Base-by-base conservation (phyloP, 192 early-diverging fungal genomes). In the Coemansia sp. region DNA sequence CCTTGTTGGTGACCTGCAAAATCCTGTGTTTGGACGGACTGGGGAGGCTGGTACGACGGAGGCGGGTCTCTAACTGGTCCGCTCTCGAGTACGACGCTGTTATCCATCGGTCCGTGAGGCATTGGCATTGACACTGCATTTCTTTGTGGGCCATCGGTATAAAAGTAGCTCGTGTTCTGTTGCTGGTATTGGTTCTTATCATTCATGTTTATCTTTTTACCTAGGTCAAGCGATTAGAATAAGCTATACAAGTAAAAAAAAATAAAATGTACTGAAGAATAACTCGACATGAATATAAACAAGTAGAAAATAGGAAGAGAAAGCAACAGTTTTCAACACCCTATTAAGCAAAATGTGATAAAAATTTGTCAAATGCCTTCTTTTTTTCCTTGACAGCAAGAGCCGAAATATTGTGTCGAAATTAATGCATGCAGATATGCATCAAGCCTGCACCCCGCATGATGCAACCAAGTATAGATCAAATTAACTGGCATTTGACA, bases 1-100 rank as follows among this genome's bases (percentile, higher is more conserved):
- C 48, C 48, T 26, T 16, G 48, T 28, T 23, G 23, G 10, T 51
- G 13, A 25, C 48, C 26, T 51, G 4, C 55, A 20, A 20, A 31
- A 5, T 31, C 10, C 29, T 57, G 30, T 6, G n/a, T 31, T 31
- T 30, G 55, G 2, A 20, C 1, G 30, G 28, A 2, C 15, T 57
- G 28, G 12, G 55, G 55, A 57, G 55, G 55, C 28, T 34, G 30
- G 30, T 57, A 57, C 16, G 55, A 29, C 15, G 55, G 55, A 21
- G 55, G 55, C 4, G 4, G 55, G 30, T 34, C 30, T 0, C 7
- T 34, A 9, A n/a, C 7, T 35, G 55, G 55, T 5, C 55, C 31
- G 18, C 20, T n/a, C 20, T 34, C 55, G 15, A 33, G 15, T 4
- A 21, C 8, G 21, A 20, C 4, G 30, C 28, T 30, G 55, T 57